A percentile compares a stretch with the other conserved stretches of the same genome.
Conservation (phyloP, 2,329 filamentous ascomycete genomes). For the Pezicula radicicola region DNA sequence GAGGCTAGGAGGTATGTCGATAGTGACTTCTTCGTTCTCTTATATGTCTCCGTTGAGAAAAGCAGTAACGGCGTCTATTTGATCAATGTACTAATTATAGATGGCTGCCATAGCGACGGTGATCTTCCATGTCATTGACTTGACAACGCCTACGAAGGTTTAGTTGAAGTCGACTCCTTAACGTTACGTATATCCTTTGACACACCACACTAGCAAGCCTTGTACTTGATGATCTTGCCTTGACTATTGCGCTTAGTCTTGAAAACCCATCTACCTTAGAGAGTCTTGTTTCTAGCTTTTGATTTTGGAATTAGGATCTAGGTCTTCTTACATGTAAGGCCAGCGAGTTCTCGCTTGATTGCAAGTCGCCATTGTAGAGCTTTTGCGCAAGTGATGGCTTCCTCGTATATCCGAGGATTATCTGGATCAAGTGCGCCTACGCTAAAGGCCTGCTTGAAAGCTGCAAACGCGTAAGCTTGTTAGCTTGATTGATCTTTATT, state of each 20-base stretch:
- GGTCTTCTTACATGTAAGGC: no score
- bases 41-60: constrained; percentile 28
- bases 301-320: no score
- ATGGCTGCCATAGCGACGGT: constrained; percentile 6
- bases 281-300: no score
- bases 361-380: no score
- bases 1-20: constrained; percentile 19
- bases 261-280: constrained; percentile 6
- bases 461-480: no score
- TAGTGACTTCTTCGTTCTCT: constrained; percentile 23
- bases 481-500: no score
- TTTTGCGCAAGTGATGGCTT: no score
- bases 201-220: constrained; percentile 9
- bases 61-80: constrained; percentile 16
- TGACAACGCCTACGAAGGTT: constrained; percentile 12
- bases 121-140: constrained; percentile 4
- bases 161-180: constrained; percentile 7
- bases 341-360: no score
- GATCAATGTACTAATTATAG: constrained; percentile 6
- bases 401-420: no score
- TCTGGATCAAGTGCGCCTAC: no score
- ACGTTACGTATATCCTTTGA: constrained; percentile 7
- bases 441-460: no score
- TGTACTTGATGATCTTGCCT: constrained; percentile 5
- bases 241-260: constrained; percentile 3